Percentiles rank a stretch among this genome's conserved stretches.
These are phyloP conservation scores for Hericium coralloides DNA, from an alignment of 768 basidiomycete species.

Conservation along the genomic window DNA sequence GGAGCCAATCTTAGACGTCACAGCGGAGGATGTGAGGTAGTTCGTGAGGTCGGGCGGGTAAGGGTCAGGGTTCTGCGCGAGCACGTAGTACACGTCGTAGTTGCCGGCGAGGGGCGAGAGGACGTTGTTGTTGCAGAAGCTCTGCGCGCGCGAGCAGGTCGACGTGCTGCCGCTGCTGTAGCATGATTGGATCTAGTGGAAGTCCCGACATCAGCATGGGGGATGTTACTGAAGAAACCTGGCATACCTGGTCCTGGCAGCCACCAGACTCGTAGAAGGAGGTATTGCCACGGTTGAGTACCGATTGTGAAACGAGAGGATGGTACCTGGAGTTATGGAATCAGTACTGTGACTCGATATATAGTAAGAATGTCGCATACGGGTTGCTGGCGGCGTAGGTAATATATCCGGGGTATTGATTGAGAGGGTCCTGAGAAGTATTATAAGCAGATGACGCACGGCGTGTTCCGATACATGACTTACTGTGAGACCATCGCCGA, in stretches of 20 bases:
- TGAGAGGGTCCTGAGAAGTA: conserved; percentile 25
- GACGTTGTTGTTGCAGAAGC: conserved; percentile 49
- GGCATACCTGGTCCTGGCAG: conserved; percentile 38
- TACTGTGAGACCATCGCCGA: conserved; percentile 57
- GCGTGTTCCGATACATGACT: conserved; percentile 5
- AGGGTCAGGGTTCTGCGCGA: conserved; percentile 31
- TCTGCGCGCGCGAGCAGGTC: conserved; percentile 49
- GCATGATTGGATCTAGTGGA: conserved; percentile 39
- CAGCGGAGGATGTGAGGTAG: conserved; percentile 23
- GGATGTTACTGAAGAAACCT: no score
- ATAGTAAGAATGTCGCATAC: not conserved
- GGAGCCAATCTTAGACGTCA: conserved; percentile 32
- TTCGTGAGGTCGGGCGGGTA: conserved; percentile 36
- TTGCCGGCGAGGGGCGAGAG: conserved; percentile 37
- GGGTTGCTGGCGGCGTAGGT: conserved; percentile 46
- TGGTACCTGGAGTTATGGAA: conserved; percentile 25
- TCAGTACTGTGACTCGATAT: no score
- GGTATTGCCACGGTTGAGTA: conserved; percentile 32
- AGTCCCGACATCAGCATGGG: no score
- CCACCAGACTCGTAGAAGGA: conserved; percentile 35
- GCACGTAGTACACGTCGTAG: conserved; percentile 50
- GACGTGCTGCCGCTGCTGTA: conserved; percentile 37
- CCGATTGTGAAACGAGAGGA: conserved; percentile 36
- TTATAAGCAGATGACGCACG: not conserved
- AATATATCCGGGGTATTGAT: conserved; percentile 52